phyloP scores from a whole-genome alignment of 805 yeast species.

The Maudiozyma serrabonitensis region DNA sequence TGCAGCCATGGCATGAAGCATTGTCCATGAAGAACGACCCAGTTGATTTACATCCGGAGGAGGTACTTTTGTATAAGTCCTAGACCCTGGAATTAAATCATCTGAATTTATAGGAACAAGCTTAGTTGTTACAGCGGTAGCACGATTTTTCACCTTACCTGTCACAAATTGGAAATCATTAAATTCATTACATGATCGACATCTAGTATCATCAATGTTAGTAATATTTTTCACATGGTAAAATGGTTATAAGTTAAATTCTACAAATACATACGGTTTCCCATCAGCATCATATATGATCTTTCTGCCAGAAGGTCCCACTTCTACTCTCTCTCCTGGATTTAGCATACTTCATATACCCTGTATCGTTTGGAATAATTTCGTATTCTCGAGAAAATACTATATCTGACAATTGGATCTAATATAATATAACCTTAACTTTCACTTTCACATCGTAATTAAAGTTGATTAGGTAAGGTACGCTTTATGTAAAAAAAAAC shows the following conservation, averaged over 20 bases:
- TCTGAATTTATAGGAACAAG: constrained; percentile 1
- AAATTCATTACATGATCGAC: constrained; percentile 81
- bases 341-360: background rate
- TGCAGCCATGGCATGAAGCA: constrained; percentile 84
- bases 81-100: constrained; percentile 17
- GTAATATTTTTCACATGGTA: background rate
- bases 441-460: no score
- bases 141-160: constrained; percentile 11
- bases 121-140: constrained; percentile 1
- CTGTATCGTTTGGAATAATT: no score
- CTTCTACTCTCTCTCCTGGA: constrained; percentile 29
- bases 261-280: constrained; percentile 60
- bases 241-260: no score
- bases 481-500: no score
- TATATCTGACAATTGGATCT: no score
- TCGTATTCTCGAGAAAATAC: no score
- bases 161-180: constrained; percentile 68
- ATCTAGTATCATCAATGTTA: constrained; percentile 31
- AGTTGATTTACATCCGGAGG: constrained; percentile 82
- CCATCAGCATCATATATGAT: constrained; percentile 80
- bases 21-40: constrained; percentile 88
- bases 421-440: no score
- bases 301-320: constrained; percentile 54
- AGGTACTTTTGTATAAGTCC: constrained; percentile 38
- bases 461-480: no score